Conservation (phyloP, 2,329 filamentous ascomycete species). For the Sodiomyces alkalinus region DNA sequence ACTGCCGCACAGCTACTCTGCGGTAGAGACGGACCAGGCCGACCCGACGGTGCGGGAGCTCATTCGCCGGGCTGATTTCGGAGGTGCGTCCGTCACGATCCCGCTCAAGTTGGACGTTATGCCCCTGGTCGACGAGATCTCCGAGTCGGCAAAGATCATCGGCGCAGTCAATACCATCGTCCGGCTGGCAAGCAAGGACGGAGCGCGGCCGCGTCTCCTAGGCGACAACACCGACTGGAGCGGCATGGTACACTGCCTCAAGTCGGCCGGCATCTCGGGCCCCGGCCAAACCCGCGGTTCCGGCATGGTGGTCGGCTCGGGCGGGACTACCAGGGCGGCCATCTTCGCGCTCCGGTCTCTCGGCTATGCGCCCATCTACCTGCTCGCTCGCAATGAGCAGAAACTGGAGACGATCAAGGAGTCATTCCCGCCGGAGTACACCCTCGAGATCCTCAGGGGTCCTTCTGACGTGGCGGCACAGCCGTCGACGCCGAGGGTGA, state of each 20-base stretch:
- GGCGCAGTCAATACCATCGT: slow-evolving; percentile 94
- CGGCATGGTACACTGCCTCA: slow-evolving; percentile 74
- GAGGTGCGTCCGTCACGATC: slow-evolving; percentile 90
- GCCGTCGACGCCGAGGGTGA: slow-evolving; percentile 43
- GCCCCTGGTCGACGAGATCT: slow-evolving; percentile 62
- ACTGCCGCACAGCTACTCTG: slow-evolving; percentile 68
- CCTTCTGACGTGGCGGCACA: not conserved
- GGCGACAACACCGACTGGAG: slow-evolving; percentile 95
- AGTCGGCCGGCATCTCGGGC: slow-evolving; percentile 43
- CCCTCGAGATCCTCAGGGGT: slow-evolving; percentile 33
- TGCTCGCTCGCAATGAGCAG: slow-evolving; percentile 59
- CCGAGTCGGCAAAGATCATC: slow-evolving; percentile 64
- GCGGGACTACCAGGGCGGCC: slow-evolving; percentile 82
- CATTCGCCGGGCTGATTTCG: slow-evolving; percentile 61
- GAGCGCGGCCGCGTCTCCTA: slow-evolving; percentile 33
- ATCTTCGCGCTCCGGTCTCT: slow-evolving; percentile 78
- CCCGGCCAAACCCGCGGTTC: slow-evolving; percentile 18
- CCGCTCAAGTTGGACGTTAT: slow-evolving; percentile 87
- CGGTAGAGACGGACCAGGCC: slow-evolving; percentile 56
- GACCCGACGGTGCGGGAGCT: slow-evolving; percentile 45
- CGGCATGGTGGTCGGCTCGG: slow-evolving; percentile 76
- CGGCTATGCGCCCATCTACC: slow-evolving; percentile 72
- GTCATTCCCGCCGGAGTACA: slow-evolving; percentile 60
- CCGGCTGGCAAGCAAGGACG: slow-evolving; percentile 25
- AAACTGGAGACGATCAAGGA: slow-evolving; percentile 54